Conservation (phyloP, 139 green algal species). For the Edaphochlamys debaryana region DNA sequence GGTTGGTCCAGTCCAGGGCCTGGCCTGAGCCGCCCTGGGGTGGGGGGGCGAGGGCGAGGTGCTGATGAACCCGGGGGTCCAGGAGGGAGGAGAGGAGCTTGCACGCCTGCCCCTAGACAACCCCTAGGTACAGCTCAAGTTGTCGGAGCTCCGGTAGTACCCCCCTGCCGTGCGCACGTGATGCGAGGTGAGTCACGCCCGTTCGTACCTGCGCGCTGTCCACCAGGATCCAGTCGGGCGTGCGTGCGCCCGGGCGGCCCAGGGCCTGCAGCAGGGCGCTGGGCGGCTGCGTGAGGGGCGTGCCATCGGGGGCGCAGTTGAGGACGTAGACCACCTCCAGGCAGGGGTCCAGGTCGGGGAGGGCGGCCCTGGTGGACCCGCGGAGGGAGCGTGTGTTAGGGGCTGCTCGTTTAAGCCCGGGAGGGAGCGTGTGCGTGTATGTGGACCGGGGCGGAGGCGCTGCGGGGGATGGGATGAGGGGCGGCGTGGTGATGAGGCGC, state of each 20-base stretch:
- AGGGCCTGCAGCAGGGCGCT: not conserved
- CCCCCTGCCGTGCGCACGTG: too few species aligned
- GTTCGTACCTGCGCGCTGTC: slow-evolving; percentile 75
- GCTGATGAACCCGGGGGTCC: too few species aligned
- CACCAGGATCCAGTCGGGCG: slow-evolving; percentile 84
- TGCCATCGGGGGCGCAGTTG: slow-evolving; percentile 57
- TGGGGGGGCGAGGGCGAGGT: too few species aligned
- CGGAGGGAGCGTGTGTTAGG: not conserved
- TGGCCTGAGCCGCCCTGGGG: slow-evolving; percentile 74
- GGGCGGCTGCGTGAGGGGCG: slow-evolving; percentile 15
- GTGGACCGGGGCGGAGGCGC: too few species aligned
- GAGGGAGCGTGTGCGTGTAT: too few species aligned
- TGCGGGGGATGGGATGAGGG: too few species aligned
- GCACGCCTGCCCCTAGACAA: not conserved
- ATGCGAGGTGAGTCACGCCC: too few species aligned
- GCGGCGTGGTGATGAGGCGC: too few species aligned
- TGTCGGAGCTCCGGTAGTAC: too few species aligned
- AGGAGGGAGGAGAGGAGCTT: too few species aligned
- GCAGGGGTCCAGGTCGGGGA: slow-evolving; percentile 37
- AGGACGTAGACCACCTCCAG: slow-evolving; percentile 80
- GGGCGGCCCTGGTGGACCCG: not conserved
- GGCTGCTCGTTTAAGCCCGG: not conserved
- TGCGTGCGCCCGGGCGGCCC: not conserved
- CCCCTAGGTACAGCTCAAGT: too few species aligned
- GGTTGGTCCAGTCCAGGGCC: slow-evolving; percentile 68